Conservation (phyloP, 768 basidiomycete species). For the Rhodotorula toruloides region DNA sequence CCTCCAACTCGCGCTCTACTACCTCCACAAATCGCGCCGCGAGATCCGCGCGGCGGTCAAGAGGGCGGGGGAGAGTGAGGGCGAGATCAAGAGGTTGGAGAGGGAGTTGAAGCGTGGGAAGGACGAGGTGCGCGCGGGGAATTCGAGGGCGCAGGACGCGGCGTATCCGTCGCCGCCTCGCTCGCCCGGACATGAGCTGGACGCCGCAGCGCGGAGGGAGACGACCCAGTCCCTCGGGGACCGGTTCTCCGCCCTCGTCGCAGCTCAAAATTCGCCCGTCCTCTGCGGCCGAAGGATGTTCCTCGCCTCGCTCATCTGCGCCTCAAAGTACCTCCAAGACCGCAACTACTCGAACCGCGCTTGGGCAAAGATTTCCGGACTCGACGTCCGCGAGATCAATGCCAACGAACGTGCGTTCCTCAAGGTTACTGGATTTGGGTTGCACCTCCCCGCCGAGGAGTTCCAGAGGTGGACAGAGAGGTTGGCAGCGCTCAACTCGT, state of each 20-base stretch:
- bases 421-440: slow-evolving; percentile 62
- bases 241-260: slow-evolving; percentile 8
- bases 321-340: slow-evolving; percentile 88
- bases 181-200: slow-evolving; percentile 2
- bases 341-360: slow-evolving; percentile 88
- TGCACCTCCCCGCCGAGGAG: slow-evolving; percentile 36
- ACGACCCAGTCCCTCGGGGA: not conserved
- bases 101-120: slow-evolving; percentile 1
- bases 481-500: slow-evolving; percentile 7
- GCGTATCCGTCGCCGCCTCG: slow-evolving; percentile 34
- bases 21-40: slow-evolving; percentile 68
- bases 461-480: slow-evolving; percentile 38
- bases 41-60: slow-evolving; percentile 62
- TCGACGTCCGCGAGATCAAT: slow-evolving; percentile 77
- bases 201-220: not conserved
- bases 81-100: slow-evolving; percentile 46
- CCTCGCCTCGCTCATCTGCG: slow-evolving; percentile 78
- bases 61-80: slow-evolving; percentile 53
- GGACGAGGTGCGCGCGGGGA: not conserved
- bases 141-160: not conserved
- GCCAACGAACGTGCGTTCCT: slow-evolving; percentile 83
- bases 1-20: slow-evolving; percentile 80
- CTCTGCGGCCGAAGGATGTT: slow-evolving; percentile 84
- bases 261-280: slow-evolving; percentile 46
- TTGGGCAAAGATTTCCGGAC: slow-evolving; percentile 89